phyloP scores from a whole-genome alignment of 352 stramenopile genomes.

The Phytopythium oedochilum region DNA sequence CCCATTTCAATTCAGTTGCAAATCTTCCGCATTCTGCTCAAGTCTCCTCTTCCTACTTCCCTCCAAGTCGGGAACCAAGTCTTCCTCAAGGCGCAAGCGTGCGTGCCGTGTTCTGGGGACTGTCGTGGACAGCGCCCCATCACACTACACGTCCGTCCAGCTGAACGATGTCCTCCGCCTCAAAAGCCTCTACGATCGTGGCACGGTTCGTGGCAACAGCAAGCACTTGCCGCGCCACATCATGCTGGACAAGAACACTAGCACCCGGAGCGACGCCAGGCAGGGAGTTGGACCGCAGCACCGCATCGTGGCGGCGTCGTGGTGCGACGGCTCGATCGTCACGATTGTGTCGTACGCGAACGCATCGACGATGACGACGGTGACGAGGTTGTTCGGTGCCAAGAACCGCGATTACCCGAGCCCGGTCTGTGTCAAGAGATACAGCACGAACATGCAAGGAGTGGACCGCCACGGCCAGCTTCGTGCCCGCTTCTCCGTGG shows the following conservation, averaged over 20 bases:
- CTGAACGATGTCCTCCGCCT: conserved; percentile 15
- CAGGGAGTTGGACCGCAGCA: conserved; percentile 11
- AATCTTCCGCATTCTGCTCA: no score
- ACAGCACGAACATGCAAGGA: conserved; percentile 28
- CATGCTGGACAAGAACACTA: conserved; percentile 8
- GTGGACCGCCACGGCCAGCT: conserved; percentile 10
- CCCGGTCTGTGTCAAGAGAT: conserved; percentile 14
- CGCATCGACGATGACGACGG: conserved; percentile 3
- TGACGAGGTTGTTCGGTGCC: no score
- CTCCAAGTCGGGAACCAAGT: no score
- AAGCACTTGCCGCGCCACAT: conserved; percentile 21
- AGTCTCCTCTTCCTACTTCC: no score
- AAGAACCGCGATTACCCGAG: conserved; percentile 8
- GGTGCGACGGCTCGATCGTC: conserved; percentile 19
- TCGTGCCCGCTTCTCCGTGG: conserved; percentile 17
- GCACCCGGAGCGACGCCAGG: conserved; percentile 4
- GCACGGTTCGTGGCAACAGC: conserved; percentile 10
- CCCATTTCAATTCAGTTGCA: no score
- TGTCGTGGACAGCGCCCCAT: no score
- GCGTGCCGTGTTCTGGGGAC: no score
- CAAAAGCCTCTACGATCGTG: conserved; percentile 14
- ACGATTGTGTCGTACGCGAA: conserved; percentile 20
- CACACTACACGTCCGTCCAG: conserved; percentile 26
- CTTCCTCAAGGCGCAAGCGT: no score
- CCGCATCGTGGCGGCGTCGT: conserved; percentile 17